phyloP scores from a whole-genome alignment of 2,329 filamentous ascomycete genomes.

The Sphaerulina populicola region DNA sequence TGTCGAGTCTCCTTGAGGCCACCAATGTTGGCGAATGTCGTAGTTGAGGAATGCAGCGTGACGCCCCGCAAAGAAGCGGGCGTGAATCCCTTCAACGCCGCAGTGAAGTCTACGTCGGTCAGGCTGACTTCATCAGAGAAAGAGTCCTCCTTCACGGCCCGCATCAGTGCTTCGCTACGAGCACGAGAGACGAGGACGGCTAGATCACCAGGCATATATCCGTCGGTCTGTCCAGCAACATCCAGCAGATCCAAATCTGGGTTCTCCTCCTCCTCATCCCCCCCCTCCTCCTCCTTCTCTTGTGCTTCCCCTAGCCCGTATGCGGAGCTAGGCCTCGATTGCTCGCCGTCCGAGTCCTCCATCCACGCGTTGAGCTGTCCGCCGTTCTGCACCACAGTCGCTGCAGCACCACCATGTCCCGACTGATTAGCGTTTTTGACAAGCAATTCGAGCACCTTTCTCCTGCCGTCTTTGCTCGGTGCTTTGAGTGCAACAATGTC shows the following conservation, averaged over 20 bases:
- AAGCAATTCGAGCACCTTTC: slow-evolving; percentile 74
- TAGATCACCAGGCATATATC: slow-evolving; percentile 95
- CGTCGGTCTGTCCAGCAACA: slow-evolving; percentile 86
- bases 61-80: slow-evolving; percentile 92
- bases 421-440: slow-evolving; percentile 39
- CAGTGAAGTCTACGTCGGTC: slow-evolving; percentile 66
- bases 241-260: slow-evolving; percentile 80
- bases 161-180: slow-evolving; percentile 84
- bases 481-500: slow-evolving; percentile 86
- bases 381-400: slow-evolving; percentile 14
- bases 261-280: slow-evolving; percentile 63
- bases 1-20: slow-evolving; percentile 78
- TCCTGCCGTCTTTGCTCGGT: slow-evolving; percentile 81
- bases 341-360: slow-evolving; percentile 53
- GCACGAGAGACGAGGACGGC: slow-evolving; percentile 77
- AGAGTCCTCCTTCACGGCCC: slow-evolving; percentile 51
- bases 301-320: slow-evolving; percentile 38
- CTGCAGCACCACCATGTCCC: slow-evolving; percentile 11
- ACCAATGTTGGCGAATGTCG: slow-evolving; percentile 85
- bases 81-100: slow-evolving; percentile 82
- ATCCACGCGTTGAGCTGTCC: slow-evolving; percentile 51
- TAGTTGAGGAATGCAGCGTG: slow-evolving; percentile 83
- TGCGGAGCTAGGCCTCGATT: slow-evolving; percentile 39
- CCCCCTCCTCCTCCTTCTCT: slow-evolving; percentile 53
- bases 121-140: slow-evolving; percentile 54